Conservation (phyloP, 164 flowering plant genomes). For the Magnolia sinica region DNA sequence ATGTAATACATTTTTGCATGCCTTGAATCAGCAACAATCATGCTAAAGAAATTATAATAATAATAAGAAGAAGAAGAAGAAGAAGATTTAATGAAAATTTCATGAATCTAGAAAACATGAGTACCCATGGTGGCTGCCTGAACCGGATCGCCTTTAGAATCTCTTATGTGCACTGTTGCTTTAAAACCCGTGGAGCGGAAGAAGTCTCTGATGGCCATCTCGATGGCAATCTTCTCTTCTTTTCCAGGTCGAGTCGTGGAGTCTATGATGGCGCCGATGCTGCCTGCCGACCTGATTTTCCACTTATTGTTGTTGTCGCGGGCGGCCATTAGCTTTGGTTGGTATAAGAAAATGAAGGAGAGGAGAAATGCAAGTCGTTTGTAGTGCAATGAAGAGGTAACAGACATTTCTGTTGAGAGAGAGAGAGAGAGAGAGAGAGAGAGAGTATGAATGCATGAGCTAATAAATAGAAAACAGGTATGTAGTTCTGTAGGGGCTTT, state of each 20-base stretch:
- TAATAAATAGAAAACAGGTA: too few relatives aligned
- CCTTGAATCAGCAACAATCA: neutral
- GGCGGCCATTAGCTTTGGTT: too few relatives aligned
- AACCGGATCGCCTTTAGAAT: constrained; percentile 23
- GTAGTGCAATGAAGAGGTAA: too few relatives aligned
- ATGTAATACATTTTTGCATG: too few relatives aligned
- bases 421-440: too few relatives aligned
- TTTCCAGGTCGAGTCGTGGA: constrained; percentile 27
- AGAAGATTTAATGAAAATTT: too few relatives aligned
- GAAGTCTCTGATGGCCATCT: constrained; percentile 30
- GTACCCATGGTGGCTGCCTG: constrained; percentile 28
- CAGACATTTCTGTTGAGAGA: too few relatives aligned
- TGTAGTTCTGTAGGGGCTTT: too few relatives aligned
- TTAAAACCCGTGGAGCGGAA: constrained; percentile 10
- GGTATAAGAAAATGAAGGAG: neutral
- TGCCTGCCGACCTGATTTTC: neutral
- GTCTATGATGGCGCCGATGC: constrained; percentile 34
- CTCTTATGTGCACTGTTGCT: constrained; percentile 20
- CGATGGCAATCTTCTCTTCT: constrained; percentile 35
- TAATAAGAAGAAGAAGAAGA: too few relatives aligned
- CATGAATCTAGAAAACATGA: neutral
- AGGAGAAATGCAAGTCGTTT: too few relatives aligned
- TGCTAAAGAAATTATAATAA: neutral
- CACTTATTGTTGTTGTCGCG: neutral
- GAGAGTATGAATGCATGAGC: too few relatives aligned